Evolutionary conservation across 2,329 filamentous ascomycete genomes (phyloP), one percentile per base, ranked within the genome.

Genomic region (Monascus ruber): DNA sequence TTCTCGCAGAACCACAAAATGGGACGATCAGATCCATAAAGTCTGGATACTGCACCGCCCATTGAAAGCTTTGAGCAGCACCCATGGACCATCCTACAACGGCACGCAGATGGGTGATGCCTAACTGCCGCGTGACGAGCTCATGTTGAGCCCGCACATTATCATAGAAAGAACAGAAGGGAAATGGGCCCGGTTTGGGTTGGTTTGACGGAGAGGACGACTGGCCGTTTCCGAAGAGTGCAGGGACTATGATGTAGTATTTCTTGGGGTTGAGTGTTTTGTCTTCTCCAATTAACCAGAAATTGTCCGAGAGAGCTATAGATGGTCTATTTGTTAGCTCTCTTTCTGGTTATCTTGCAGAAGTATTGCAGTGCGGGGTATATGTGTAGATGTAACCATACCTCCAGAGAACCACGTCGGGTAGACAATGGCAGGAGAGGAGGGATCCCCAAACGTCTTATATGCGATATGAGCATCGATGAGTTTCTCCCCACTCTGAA

Each of bases 51-150:
- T 78, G 74, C 0, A 72, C 72, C 38, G 65, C 74, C 78, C 77
- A 81, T 52, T 81, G 76, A 44, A 70, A 80, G 1, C 76, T 73
- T 55, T 84, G 80, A 0, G 67, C 79, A 0, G 74, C 81, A 2
- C 79, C 80, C 81, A 85, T 84, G 5, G 72, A 77, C 79, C 80
- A 84, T 0, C 81, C 81, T 0, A 83, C 50, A 0, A 84, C 79
- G 6, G 76, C 75, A 24, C 69, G 65, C 1, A 77, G 68, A 57
- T 81, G 78, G 7, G 63, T 70, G 46, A 84, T 65, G 0, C 70
- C 69, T 2, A 85, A 59, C 35, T 76, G 70, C 51, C 80, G 66
- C 2, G 79, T 83, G n/a, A 83, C 65, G 0, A 84, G 70, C 35
- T 71, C 64, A 50, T 84, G 60, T 52, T 85, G 81, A 4, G 81